These are phyloP conservation scores for Venturia nashicola DNA, from an alignment of 2,329 filamentous ascomycete genomes.

Conservation along the genomic window DNA sequence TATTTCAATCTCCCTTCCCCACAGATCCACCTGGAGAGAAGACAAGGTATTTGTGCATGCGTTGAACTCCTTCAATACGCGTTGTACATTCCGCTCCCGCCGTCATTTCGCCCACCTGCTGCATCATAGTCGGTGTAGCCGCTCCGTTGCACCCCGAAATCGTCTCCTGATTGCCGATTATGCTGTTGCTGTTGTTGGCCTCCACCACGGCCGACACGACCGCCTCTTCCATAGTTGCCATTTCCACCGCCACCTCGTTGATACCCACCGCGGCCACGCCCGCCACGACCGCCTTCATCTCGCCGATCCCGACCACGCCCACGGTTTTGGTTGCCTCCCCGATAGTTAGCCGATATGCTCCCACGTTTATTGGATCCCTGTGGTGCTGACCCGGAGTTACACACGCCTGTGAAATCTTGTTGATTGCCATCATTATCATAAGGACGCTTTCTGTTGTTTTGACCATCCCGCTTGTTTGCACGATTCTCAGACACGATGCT, in stretches of 20 bases:
- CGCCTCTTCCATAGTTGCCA: slow-evolving; percentile 2
- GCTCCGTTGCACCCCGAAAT: neutral
- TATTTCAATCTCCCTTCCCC: neutral
- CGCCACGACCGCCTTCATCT: slow-evolving; percentile 1
- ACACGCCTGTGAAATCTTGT: neutral
- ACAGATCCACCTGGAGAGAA: neutral
- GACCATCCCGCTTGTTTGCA: neutral
- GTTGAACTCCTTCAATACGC: neutral
- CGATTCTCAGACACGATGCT: slow-evolving; percentile 6
- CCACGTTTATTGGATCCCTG: slow-evolving; percentile 3
- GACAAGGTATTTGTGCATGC: neutral
- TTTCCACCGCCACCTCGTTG: slow-evolving; percentile 1
- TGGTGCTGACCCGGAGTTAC: neutral
- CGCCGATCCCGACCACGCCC: slow-evolving; percentile 6
- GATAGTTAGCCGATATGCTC: neutral
- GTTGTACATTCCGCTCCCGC: neutral
- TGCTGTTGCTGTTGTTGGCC: slow-evolving; percentile 1
- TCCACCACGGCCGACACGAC: neutral
- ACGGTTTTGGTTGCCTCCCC: slow-evolving; percentile 2
- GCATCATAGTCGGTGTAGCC: slow-evolving; percentile 9
- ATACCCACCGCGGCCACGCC: slow-evolving; percentile 5
- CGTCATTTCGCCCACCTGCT: slow-evolving; percentile 4
- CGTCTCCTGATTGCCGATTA: neutral
- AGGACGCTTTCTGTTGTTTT: neutral
- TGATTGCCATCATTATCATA: neutral